A percentile compares a stretch with the other conserved stretches of the same genome.
These are phyloP conservation scores for Mycena chlorophos DNA, from an alignment of 768 basidiomycete species.

Conservation along the genomic window DNA sequence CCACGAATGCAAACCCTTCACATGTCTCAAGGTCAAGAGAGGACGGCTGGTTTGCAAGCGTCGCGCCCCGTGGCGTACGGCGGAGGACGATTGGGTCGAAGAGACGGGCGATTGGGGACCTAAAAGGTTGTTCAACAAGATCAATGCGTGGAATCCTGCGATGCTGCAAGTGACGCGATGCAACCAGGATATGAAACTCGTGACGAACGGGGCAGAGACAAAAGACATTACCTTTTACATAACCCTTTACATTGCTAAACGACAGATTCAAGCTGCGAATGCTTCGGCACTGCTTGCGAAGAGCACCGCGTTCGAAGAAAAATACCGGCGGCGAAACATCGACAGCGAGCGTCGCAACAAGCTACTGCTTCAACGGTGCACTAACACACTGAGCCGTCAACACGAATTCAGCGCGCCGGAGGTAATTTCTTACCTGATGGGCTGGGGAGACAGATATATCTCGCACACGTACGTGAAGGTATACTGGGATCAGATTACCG, in stretches of 20 bases:
- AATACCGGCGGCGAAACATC: no score
- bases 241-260: constrained; percentile 37
- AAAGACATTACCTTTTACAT: constrained; percentile 37
- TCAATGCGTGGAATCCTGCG: constrained; percentile 32
- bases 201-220: constrained; percentile 35
- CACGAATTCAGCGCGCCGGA: no score
- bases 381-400: no score
- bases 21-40: constrained; percentile 24
- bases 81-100: constrained; percentile 25
- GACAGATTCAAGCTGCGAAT: no score
- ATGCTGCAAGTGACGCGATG: constrained; percentile 23
- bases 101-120: constrained; percentile 31
- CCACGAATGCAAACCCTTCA: constrained; percentile 30
- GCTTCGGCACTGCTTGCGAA: no score
- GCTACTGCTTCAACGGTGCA: no score
- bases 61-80: constrained; percentile 29
- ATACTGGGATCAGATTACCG: no score
- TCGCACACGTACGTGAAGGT: no score
- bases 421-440: no score
- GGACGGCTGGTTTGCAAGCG: constrained; percentile 33
- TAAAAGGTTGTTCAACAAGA: constrained; percentile 16
- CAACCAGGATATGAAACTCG: constrained; percentile 43
- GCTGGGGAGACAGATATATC: no score
- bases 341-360: no score
- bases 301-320: no score